Evolutionary conservation across 225 moss, liverwort and hornwort genomes (phyloP).

Genomic region (Ulota crispa): DNA sequence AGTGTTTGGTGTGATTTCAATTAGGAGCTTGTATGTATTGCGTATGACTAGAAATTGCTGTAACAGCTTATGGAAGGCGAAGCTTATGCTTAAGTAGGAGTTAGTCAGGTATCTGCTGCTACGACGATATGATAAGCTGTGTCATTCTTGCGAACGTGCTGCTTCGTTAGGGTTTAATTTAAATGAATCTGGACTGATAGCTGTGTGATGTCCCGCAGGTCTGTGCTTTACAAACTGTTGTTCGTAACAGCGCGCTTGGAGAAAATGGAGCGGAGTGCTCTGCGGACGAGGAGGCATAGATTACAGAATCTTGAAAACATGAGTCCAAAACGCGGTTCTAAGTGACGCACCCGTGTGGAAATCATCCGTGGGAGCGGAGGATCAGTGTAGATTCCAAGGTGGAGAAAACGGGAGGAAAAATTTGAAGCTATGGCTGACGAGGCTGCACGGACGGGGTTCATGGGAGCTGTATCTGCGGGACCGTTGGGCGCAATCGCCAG

Average conservation of each 20-base stretch:
- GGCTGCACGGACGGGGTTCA: slow-evolving; percentile 22
- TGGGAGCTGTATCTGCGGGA: slow-evolving; percentile 32
- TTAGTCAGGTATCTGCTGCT: not conserved
- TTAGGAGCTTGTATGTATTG: not conserved
- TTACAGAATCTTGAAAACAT: slow-evolving; percentile 11
- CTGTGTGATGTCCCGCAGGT: slow-evolving; percentile 7
- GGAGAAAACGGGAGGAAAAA: not conserved
- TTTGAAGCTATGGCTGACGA: slow-evolving; percentile 41
- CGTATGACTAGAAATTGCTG: not conserved
- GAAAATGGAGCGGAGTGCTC: not conserved
- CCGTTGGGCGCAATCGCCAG: slow-evolving; percentile 42
- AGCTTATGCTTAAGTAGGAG: not conserved
- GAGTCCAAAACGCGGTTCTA: not conserved
- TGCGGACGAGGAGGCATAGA: not conserved
- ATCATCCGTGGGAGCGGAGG: slow-evolving; percentile 8
- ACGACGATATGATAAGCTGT: slow-evolving; percentile 1
- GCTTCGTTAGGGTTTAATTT: not conserved
- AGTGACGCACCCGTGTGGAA: not conserved
- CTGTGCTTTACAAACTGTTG: not conserved
- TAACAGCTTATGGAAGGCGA: not conserved
- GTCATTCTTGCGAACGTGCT: not conserved
- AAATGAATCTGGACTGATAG: not conserved
- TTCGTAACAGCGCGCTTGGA: slow-evolving; percentile 8
- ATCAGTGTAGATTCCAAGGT: slow-evolving; percentile 8
- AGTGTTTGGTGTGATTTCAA: not conserved